Base-by-base conservation (phyloP, 495 filamentous ascomycete species). In the Evernia prunastri region DNA sequence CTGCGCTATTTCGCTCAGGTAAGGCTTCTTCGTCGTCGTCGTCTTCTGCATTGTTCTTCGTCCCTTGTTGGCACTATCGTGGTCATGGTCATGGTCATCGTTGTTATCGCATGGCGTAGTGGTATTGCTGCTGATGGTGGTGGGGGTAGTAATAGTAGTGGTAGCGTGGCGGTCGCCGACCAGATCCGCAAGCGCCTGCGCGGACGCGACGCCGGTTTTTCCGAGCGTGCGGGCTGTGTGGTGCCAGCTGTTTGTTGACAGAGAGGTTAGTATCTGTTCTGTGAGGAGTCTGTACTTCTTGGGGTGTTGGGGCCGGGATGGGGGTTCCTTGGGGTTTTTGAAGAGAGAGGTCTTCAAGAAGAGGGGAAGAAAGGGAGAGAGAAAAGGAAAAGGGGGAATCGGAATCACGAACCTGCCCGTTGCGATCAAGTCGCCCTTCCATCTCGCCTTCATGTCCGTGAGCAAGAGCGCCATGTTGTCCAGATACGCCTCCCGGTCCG, bases 161-260 rank as follows among this genome's bases (percentile, higher is more conserved):
- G 47, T 5, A 6, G 36, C 36, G 36, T 37, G 36, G 27, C 29
- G 51, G 25, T 15, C 17, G 51, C 15, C 51, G 51, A 54, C 51
- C 11, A 31, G 11, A 20, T 31, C 27, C 7, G 51, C 2, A 7
- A 54, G 51, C 13, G 51, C 51, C 0, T 20, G 13, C 2, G 51
- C 51, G 51, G 51, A 54, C 15, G 51, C 51, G 27, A 54, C 33
- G 51, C 51, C 51, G 5, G 51, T 33, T 33, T 31, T 9, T 1
- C 51, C 51, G 15, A 54, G 18, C 7, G 29, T 33, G 27, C 4
- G 51, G 17, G 51, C 51, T 8, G 51, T 54, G 29, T 13, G 51
- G 51, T 54, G 51, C 51, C 51, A 54, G 51, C 51, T 54, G 51
- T n/a, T n/a, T n/a, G n/a, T n/a, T n/a, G n/a, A n/a, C n/a, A n/a